Base-by-base conservation (phyloP, 2,329 filamentous ascomycete species). In the Fusarium scirpi region DNA sequence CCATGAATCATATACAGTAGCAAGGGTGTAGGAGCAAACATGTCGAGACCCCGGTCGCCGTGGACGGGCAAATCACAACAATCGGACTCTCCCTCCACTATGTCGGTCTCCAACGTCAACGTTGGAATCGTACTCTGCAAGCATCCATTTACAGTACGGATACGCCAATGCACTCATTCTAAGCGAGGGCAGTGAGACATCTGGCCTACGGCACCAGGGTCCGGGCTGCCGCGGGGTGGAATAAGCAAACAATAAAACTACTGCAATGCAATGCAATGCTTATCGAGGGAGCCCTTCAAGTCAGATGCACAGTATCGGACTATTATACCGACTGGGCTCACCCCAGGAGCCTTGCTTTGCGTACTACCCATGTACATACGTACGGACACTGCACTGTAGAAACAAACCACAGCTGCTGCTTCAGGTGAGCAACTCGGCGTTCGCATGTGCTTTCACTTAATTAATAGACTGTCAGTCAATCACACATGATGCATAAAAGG, bases 241-340 rank as follows among this genome's bases (percentile, higher is more conserved):
- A 48, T 52, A 48, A 29, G 44, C 67, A 59, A 58, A 56, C 59
- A 54, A 65, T 61, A 34, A 30, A 43, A 40, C 64, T 65, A 69
- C 56, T 65, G 58, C 63, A 60, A 60, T 71, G 58, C 44, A 66
- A 65, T 71, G 58, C 44, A 66, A 65, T 61, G 63, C 63, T 63
- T 67, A 67, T 67, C 65, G 58, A 63, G 34, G 18, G 51, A 52
- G 32, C 38, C 29, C 30, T 49, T 32, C 38, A 45, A 25, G 43
- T 41, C 38, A 43, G 47, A 68, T 64, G 52, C 22, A 57, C 40
- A 52, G 38, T 48, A 51, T 51, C 22, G 32, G 48, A 48, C 24
- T 47, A 64, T 45, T 45, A 49, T 62, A 66, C 63, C 45, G 56
- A 29, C 63, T 51, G 30, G 63, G 48, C 61, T 62, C 54, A 62